Evolutionary conservation across 2,329 filamentous ascomycete genomes (phyloP).

Genomic region (Metarhizium guizhouense): DNA sequence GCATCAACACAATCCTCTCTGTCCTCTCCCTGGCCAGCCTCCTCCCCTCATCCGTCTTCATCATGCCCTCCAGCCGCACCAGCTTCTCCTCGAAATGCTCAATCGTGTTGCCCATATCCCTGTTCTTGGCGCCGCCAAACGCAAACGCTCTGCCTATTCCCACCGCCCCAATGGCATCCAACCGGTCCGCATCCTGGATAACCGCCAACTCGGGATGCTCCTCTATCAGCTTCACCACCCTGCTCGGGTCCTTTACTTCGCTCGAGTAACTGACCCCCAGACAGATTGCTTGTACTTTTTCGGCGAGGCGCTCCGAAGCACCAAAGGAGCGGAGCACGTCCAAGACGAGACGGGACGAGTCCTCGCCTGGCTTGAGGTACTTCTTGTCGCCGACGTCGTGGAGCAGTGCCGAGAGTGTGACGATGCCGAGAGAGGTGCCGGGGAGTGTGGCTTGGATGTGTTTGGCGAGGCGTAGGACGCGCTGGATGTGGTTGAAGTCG

Average conservation of each 20-base stretch:
- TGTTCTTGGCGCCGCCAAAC: constrained; percentile 58
- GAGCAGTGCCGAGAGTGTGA: constrained; percentile 65
- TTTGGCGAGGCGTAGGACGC: constrained; percentile 66
- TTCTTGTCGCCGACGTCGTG: constrained; percentile 88
- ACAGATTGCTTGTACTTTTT: constrained; percentile 62
- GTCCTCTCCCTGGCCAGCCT: constrained; percentile 45
- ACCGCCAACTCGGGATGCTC: constrained; percentile 56
- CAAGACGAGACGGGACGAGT: constrained; percentile 45
- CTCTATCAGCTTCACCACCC: constrained; percentile 52
- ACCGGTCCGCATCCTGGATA: constrained; percentile 84
- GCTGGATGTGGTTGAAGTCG: constrained; percentile 75
- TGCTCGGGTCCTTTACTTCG: constrained; percentile 57
- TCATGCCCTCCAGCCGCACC: constrained; percentile 52
- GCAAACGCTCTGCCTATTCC: constrained; percentile 61
- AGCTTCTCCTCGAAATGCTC: constrained; percentile 73
- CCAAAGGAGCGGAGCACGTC: constrained; percentile 48
- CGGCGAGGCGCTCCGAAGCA: constrained; percentile 48
- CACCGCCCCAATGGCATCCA: constrained; percentile 85
- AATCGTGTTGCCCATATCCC: constrained; percentile 55
- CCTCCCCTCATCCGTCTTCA: constrained; percentile 52
- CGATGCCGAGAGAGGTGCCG: constrained; percentile 30
- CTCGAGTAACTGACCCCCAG: constrained; percentile 69
- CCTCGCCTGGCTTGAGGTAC: constrained; percentile 53
- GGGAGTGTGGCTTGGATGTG: constrained; percentile 49
- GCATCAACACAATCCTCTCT: constrained; percentile 41